phyloP scores from a whole-genome alignment of 257 asterid species.

The Solanum ossicruentum region DNA sequence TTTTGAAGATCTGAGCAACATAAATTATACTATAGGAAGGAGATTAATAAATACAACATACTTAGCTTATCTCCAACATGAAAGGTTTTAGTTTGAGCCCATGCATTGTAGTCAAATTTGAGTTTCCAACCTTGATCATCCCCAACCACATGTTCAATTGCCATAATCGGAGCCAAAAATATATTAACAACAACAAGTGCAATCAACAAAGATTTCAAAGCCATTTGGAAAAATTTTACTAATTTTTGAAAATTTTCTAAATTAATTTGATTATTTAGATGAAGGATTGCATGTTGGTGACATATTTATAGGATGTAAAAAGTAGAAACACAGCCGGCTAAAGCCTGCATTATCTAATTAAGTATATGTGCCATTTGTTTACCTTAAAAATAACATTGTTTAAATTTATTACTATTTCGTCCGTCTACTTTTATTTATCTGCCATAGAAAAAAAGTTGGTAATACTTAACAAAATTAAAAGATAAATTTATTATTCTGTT shows the following conservation, averaged over 20 bases:
- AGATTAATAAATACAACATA: not conserved
- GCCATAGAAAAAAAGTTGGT: too few relatives aligned
- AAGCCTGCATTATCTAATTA: too few relatives aligned
- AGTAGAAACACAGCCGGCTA: not conserved
- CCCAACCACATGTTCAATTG: conserved; percentile 16
- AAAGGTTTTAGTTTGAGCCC: conserved; percentile 15
- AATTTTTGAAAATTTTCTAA: not conserved
- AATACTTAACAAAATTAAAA: too few relatives aligned
- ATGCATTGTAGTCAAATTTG: conserved; percentile 9
- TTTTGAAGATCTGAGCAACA: too few relatives aligned
- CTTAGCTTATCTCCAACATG: conserved; percentile 14
- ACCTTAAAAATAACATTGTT: too few relatives aligned
- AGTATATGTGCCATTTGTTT: too few relatives aligned
- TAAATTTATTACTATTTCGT: too few relatives aligned
- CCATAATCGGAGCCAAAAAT: conserved; percentile 2
- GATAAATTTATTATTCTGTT: too few relatives aligned
- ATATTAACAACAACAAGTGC: not conserved
- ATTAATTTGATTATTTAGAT: not conserved
- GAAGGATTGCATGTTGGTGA: not conserved
- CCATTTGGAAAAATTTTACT: conserved; percentile 7
- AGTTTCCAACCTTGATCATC: conserved; percentile 18
- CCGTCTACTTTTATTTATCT: too few relatives aligned
- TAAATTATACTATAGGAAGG: too few relatives aligned
- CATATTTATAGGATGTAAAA: not conserved
- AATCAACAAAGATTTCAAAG: conserved; percentile 4